Evolutionary conservation across 2,329 filamentous ascomycete species (phyloP), one percentile per base, ranked within the genome.

Genomic region (Trichoderma koningii): DNA sequence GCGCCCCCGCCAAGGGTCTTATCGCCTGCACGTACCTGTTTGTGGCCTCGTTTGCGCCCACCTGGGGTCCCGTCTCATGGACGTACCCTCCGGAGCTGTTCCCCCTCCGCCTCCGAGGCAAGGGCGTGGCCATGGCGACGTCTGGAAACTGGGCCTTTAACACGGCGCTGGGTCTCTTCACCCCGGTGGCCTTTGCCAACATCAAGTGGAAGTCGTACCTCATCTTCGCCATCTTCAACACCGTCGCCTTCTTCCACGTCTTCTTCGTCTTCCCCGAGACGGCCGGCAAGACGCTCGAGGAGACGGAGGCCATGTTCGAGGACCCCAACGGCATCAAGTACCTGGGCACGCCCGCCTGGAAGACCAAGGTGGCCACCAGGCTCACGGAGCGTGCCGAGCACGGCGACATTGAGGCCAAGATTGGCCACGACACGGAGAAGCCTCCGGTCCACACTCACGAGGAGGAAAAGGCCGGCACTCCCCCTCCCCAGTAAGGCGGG

Each of bases 21-120:
- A 89, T 90, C 63, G 86, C 87, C 1, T 87, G 83, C 69, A 89
- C 87, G 0, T 91, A 89, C 67, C 83, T 85, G 42, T 86, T 88
- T 63, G 85, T 88, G 19, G 85, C 85, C 0, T 78, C 76, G 0
- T 79, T 73, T 15, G 77, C 77, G 5, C 76, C 79, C 0, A 82
- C 80, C 15, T 81, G 79, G 79, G 81, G 80, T n/a, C 82, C 82
- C 0, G 78, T 81, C 3, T 80, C 78, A 57, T 82, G 79, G 78
- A 81, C 81, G 55, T 89, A 90, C 69, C 83, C 85, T 0, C 84
- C 85, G 17, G 87, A 90, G 73, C 74, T 81, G 26, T 80, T 78
- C 70, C 81, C 81, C 34, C 72, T 82, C 21, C 77, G 76, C 53
- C 77, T 82, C 30, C 79, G 83, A 66, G 82, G 81, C 63, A 85